phyloP scores from a whole-genome alignment of 2,329 filamentous ascomycete genomes.

The Xylariaceae sp. region DNA sequence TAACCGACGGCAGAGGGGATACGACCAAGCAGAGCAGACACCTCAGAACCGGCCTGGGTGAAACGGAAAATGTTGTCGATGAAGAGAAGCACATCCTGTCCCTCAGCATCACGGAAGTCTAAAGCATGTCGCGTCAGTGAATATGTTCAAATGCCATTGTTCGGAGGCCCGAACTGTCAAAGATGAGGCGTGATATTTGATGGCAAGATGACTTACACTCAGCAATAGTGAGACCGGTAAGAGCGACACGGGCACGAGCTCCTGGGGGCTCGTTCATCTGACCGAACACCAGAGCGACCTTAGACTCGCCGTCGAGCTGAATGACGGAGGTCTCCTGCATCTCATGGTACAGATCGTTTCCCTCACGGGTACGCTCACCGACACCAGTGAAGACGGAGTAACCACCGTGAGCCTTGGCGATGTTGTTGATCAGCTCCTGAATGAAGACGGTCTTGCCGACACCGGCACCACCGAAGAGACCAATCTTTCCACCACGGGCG shows the following conservation, averaged over 20 bases:
- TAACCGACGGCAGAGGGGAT: constrained; percentile 99
- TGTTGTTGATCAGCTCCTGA: constrained; percentile 99
- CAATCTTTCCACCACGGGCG: constrained; percentile 99
- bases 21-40: constrained; percentile 98
- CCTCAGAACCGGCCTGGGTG: constrained; percentile 99
- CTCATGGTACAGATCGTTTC: constrained; percentile 99
- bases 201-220: no score
- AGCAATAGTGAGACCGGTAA: constrained; percentile 76
- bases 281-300: constrained; percentile 98
- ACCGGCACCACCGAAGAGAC: constrained; percentile 99
- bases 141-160: no score
- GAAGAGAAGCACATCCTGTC: constrained; percentile 97
- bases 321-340: constrained; percentile 99
- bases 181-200: no score
- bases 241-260: constrained; percentile 98
- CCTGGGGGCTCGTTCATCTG: constrained; percentile 99
- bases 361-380: constrained; percentile 99
- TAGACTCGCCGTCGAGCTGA: constrained; percentile 97
- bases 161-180: no score
- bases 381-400: constrained; percentile 99
- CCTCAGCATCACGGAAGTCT: constrained; percentile 72
- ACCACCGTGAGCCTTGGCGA: constrained; percentile 99
- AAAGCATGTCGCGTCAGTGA: no score
- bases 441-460: constrained; percentile 99
- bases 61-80: constrained; percentile 99